phyloP scores from a whole-genome alignment of 1,139 yeast genomes.

The Protomyces inouyei region DNA sequence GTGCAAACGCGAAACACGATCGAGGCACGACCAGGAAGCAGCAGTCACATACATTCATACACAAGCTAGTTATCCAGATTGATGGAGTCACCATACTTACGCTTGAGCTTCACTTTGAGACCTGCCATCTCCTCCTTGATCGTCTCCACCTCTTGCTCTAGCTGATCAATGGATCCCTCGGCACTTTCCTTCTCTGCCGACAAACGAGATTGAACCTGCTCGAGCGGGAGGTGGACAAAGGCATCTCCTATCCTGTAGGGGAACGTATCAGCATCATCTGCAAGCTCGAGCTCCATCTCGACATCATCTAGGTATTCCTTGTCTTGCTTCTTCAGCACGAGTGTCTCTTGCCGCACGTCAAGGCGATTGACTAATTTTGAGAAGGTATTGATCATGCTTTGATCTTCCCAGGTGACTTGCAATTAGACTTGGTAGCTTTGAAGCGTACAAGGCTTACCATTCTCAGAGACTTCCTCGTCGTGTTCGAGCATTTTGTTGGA shows the following conservation, averaged over 20 bases:
- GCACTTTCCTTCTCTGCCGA: slow-evolving; percentile 55
- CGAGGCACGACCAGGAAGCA: neutral
- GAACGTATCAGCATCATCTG: slow-evolving; percentile 64
- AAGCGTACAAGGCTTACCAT: neutral
- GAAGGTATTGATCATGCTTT: slow-evolving; percentile 79
- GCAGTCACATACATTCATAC: neutral
- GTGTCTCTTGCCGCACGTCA: slow-evolving; percentile 52
- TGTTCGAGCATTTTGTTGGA: slow-evolving; percentile 15
- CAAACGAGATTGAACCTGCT: slow-evolving; percentile 59
- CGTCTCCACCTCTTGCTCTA: slow-evolving; percentile 49
- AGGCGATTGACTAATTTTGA: slow-evolving; percentile 72
- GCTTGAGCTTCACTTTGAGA: slow-evolving; percentile 70
- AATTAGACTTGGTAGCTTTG: neutral
- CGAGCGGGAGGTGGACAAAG: slow-evolving; percentile 62
- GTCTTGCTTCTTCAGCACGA: slow-evolving; percentile 55
- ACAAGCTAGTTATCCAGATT: slow-evolving; percentile 54
- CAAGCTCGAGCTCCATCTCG: slow-evolving; percentile 72
- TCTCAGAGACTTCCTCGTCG: slow-evolving; percentile 19
- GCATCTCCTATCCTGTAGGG: slow-evolving; percentile 68
- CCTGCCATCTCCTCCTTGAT: slow-evolving; percentile 53
- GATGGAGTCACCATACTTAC: slow-evolving; percentile 84
- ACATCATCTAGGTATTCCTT: slow-evolving; percentile 88
- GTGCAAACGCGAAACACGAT: neutral
- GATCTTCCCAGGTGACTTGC: slow-evolving; percentile 76
- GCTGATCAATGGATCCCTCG: slow-evolving; percentile 47